A percentile compares a stretch with the other conserved stretches of the same genome.
phyloP scores from a whole-genome alignment of 176 grass and related monocot species.

The Juncus inflexus region DNA sequence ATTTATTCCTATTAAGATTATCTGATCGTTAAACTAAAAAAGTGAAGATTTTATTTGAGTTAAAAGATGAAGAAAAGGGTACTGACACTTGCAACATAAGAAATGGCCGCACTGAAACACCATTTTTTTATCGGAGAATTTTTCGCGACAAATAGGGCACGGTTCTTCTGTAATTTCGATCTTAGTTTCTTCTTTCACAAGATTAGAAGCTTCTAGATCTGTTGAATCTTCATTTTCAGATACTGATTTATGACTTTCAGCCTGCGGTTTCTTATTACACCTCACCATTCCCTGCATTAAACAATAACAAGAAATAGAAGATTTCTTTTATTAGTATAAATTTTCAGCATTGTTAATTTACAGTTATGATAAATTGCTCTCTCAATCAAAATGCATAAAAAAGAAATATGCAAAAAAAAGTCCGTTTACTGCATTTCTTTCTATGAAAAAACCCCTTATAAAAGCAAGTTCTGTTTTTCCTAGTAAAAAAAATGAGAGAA shows the following conservation, averaged over 20 bases:
- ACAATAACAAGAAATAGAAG: conserved; percentile 22
- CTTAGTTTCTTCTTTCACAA: conserved; percentile 29
- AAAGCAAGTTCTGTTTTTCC: background rate
- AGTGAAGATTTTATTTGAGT: conserved; percentile 16
- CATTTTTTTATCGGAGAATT: conserved; percentile 72
- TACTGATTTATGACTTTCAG: conserved; percentile 26
- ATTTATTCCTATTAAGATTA: background rate
- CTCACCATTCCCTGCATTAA: conserved; percentile 54
- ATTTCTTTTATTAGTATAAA: too few species aligned
- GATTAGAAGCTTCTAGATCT: conserved; percentile 30
- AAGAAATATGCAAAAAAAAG: too few species aligned
- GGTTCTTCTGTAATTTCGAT: conserved; percentile 48
- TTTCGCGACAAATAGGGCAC: conserved; percentile 91
- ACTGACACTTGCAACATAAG: conserved; percentile 95
- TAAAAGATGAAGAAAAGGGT: conserved; percentile 24
- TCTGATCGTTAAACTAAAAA: background rate
- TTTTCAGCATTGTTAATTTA: too few species aligned
- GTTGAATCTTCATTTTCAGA: conserved; percentile 31
- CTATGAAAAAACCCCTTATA: conserved; percentile 6
- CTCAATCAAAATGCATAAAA: too few species aligned
- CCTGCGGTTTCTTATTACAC: conserved; percentile 37
- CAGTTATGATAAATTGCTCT: too few species aligned
- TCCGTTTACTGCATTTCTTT: background rate
- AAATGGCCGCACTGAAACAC: conserved; percentile 92
- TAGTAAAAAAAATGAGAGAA: background rate